Percentiles rank a stretch among this genome's conserved stretches.
Conservation (phyloP, 768 basidiomycete genomes). For the Dacryopinax spathularia region DNA sequence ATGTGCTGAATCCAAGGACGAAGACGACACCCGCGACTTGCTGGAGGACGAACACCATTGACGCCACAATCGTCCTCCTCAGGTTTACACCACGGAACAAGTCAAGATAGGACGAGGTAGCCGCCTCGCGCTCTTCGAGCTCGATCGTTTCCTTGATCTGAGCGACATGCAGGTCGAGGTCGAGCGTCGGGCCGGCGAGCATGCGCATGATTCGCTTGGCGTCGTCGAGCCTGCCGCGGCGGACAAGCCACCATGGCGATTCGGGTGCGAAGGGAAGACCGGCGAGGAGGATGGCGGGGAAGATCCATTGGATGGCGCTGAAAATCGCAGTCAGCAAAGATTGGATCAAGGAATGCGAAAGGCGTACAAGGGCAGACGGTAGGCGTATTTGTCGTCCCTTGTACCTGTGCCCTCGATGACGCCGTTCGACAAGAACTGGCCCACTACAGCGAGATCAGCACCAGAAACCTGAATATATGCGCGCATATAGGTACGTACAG, state of each 20-base stretch:
- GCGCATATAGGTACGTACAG: background rate
- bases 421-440: background rate
- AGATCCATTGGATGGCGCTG: slow-evolving; percentile 9
- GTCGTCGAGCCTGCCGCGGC: slow-evolving; percentile 18
- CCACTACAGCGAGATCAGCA: background rate
- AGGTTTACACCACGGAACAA: slow-evolving; percentile 22
- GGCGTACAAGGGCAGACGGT: background rate
- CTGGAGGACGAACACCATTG: slow-evolving; percentile 18
- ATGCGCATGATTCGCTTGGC: slow-evolving; percentile 17
- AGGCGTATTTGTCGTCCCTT: background rate
- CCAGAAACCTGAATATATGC: background rate
- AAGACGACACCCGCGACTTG: slow-evolving; percentile 18
- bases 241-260: slow-evolving; percentile 22
- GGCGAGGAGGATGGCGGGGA: slow-evolving; percentile 21
- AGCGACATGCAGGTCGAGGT: slow-evolving; percentile 22
- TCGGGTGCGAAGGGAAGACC: slow-evolving; percentile 18
- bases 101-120: slow-evolving; percentile 24
- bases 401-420: background rate
- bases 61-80: slow-evolving; percentile 24
- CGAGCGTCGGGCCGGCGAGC: slow-evolving; percentile 15
- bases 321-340: background rate
- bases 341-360: background rate
- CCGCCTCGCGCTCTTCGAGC: slow-evolving; percentile 21
- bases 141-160: slow-evolving; percentile 26
- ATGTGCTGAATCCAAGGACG: slow-evolving; percentile 9